These are phyloP conservation scores for Somion occarium DNA, from an alignment of 1,284 basidiomycete genomes.

Conservation along the genomic window DNA sequence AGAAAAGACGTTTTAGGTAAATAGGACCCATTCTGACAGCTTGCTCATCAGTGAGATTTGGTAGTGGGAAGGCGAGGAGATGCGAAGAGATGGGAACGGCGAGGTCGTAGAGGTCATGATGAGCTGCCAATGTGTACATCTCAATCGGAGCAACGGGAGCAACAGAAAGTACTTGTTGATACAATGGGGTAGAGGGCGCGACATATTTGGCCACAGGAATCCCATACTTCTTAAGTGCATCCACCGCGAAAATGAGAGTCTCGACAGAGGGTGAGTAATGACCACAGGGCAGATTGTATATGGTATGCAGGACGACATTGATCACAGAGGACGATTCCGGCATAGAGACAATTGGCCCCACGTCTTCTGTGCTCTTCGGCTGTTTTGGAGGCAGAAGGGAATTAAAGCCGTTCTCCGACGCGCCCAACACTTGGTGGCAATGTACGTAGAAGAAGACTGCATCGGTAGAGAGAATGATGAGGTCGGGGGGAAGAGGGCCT, in stretches of 20 bases:
- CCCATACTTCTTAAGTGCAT: constrained; percentile 29
- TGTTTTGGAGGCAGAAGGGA: constrained; percentile 25
- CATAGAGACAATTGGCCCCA: constrained; percentile 28
- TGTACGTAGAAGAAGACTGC: constrained; percentile 62
- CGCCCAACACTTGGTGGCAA: constrained; percentile 27
- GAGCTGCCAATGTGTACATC: constrained; percentile 31
- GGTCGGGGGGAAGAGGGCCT: constrained; percentile 48
- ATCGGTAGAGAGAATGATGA: constrained; percentile 64
- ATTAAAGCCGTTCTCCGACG: constrained; percentile 35
- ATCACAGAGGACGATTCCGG: constrained; percentile 29
- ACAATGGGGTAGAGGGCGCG: constrained; percentile 25
- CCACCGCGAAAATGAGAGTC: constrained; percentile 28
- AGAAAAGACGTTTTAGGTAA: constrained; percentile 36
- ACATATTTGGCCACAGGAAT: constrained; percentile 21
- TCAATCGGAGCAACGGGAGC: constrained; percentile 32
- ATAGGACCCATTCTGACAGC: constrained; percentile 30
- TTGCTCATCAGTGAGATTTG: constrained; percentile 30
- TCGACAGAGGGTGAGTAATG: constrained; percentile 30
- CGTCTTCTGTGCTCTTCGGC: constrained; percentile 16
- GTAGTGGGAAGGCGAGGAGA: constrained; percentile 30
- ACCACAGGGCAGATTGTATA: constrained; percentile 31
- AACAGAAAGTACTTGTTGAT: constrained; percentile 27
- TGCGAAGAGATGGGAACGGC: constrained; percentile 32
- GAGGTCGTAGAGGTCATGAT: constrained; percentile 30
- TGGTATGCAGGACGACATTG: constrained; percentile 33